A percentile compares a stretch with the other conserved stretches of the same genome.
Evolutionary conservation across 2,329 filamentous ascomycete species (phyloP).

Genomic region (Thelonectria blattea): DNA sequence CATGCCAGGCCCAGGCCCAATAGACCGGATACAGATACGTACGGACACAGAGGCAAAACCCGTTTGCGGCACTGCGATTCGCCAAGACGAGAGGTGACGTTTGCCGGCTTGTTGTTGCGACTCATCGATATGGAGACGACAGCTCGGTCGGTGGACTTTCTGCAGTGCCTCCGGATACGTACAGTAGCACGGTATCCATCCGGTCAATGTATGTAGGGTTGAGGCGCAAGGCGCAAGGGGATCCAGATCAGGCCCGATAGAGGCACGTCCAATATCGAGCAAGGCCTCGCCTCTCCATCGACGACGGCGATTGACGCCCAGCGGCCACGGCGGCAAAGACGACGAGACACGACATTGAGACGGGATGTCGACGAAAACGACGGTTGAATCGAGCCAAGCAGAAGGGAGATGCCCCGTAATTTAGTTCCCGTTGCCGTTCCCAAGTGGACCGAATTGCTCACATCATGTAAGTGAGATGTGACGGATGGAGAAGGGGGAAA

Average conservation of each 20-base stretch:
- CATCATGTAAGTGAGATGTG: not conserved
- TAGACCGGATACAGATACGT: not conserved
- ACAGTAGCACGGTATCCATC: not conserved
- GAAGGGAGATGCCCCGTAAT: not conserved
- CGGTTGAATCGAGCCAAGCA: not conserved
- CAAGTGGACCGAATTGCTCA: not conserved
- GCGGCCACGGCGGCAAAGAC: slow-evolving; percentile 8
- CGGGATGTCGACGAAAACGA: not conserved
- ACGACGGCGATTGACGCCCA: slow-evolving; percentile 2
- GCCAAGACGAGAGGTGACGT: not conserved
- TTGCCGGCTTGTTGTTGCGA: not conserved
- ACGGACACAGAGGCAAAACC: not conserved
- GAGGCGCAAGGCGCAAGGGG: slow-evolving; percentile 1
- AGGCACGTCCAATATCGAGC: not conserved
- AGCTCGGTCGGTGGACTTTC: not conserved
- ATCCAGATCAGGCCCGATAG: slow-evolving; percentile 16
- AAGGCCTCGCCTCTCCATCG: not conserved
- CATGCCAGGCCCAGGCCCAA: not conserved
- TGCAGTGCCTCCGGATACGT: not conserved
- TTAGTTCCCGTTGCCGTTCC: not conserved
- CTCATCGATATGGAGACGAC: slow-evolving; percentile 1
- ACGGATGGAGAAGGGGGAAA: not conserved
- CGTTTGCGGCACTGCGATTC: slow-evolving; percentile 7
- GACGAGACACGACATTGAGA: not conserved
- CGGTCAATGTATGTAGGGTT: not conserved